Evolutionary conservation across 179 eudicot genomes (phyloP), one percentile per base, ranked within the genome.

Genomic region (Silene coronaria): DNA sequence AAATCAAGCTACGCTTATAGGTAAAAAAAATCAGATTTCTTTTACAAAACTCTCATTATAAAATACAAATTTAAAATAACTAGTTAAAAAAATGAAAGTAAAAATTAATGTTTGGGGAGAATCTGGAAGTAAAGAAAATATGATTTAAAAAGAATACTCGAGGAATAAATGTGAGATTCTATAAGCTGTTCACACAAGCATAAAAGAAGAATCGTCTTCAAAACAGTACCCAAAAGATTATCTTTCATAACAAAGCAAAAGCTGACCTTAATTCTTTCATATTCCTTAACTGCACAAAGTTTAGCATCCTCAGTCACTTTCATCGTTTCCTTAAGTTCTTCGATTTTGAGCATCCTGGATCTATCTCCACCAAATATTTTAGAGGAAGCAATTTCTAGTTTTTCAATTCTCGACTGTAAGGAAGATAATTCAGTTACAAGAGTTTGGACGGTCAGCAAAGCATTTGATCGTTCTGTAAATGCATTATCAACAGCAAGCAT

Each of bases 391-490:
- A 86, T 79, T 81, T 92, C 91, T 73, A 88, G 84, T 77, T 88
- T 94, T 78, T 89, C 94, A 76, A 85, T 85, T 83, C 82, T 87
- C 23, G 89, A 83, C 51, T 83, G 86, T 68, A 94, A 83, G 58
- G 94, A 76, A 75, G 99, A 87, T 76, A 92, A 51, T 26, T 94
- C 98, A 28, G 97, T 84, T 32, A 85, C 77, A 72, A 94, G 91
- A 66, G 97, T 94, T 84, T 94, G 98, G 71, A 89, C 96, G 1
- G 97, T 94, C 88, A 94, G 79, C 72, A 94, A 79, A 74, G 98
- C 97, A 84, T 87, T 94, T 77, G 98, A 90, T 5, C 98, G 91
- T 79, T 94, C 98, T 59, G 94, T 80, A 78, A 90, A 92, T 60
- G 98, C 98, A 84, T 83, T 81, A 76, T 90, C 87, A 66, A 87